Percentiles rank a stretch among this genome's conserved stretches.
Evolutionary conservation across 164 flowering plant species (phyloP).

Genomic region (Vitis labrusca): DNA sequence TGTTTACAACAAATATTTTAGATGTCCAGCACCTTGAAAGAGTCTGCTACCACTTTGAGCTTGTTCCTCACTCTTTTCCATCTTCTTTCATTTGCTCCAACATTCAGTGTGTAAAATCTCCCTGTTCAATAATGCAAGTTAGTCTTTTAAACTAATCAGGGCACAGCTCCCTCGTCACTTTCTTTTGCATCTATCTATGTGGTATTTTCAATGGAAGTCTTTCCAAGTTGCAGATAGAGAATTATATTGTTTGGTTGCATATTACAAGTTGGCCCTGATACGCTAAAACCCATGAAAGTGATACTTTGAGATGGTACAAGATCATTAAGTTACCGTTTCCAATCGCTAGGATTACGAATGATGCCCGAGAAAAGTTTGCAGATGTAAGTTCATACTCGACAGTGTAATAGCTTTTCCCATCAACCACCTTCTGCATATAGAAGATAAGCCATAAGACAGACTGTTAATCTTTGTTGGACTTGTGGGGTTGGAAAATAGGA

Average conservation of each 20-base stretch:
- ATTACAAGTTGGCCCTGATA: neutral
- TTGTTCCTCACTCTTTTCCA: slow-evolving; percentile 63
- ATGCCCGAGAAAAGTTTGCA: slow-evolving; percentile 55
- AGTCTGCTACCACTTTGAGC: slow-evolving; percentile 86
- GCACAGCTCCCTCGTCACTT: too few relatives aligned
- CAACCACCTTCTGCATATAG: slow-evolving; percentile 46
- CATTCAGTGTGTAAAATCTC: slow-evolving; percentile 72
- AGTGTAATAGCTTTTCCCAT: slow-evolving; percentile 78
- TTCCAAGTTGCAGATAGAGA: neutral
- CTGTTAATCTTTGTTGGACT: neutral
- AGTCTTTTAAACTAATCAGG: neutral
- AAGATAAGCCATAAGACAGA: neutral
- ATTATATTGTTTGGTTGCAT: neutral
- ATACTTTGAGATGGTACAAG: too few relatives aligned
- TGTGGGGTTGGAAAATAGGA: neutral
- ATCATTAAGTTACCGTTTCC: slow-evolving; percentile 60
- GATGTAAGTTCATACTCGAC: slow-evolving; percentile 70
- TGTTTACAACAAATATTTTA: slow-evolving; percentile 17
- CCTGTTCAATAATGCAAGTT: slow-evolving; percentile 33
- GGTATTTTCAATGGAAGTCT: too few relatives aligned
- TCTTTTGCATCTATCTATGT: too few relatives aligned
- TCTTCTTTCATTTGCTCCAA: slow-evolving; percentile 75
- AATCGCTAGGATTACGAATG: slow-evolving; percentile 75
- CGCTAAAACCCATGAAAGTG: neutral
- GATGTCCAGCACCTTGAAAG: slow-evolving; percentile 69